Base-by-base conservation (phyloP, 2,329 filamentous ascomycete species). In the Ophiostoma fasciatum region DNA sequence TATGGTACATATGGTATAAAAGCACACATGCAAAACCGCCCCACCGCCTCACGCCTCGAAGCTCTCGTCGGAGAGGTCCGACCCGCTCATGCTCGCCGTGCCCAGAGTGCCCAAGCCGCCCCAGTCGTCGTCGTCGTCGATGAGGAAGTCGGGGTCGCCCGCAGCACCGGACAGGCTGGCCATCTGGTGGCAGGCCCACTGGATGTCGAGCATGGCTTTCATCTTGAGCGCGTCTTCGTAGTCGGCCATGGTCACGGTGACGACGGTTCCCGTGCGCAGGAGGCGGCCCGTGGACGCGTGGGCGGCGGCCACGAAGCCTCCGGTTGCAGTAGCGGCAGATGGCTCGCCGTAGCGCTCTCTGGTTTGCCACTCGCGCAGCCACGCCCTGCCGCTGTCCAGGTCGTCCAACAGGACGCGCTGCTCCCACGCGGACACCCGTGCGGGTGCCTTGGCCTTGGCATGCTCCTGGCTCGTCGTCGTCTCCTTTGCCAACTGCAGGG, bases 151-250 rank as follows among this genome's bases (percentile, higher is more conserved):
- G 7, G 13, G 13, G 4, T 11, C 7, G 11, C 27, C 19, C 2
- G 27, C 33, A 8, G 33, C 33, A 11, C 33, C 33, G 6, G 33
- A 35, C 19, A 35, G 21, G 14, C 19, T 25, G 10, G 33, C 33
- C 7, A 29, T 29, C 19, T 30, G 33, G 9, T 23, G 5, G 14
- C 26, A 29, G 4, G 27, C 26, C 33, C 33, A 35, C 13, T 35
- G 33, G 7, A 29, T 15, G 8, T 35, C 33, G 8, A 35, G 27
- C 19, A 35, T 35, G 5, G 19, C 19, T 18, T 27, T 35, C 33
- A 35, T 35, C 10, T 29, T 29, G 4, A 4, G 5, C 9, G 20
- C 33, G 13, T 35, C 33, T 9, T 35, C 33, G 18, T n/a, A n/a
- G n/a, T n/a, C 17, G 18, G 28, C 15, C 21, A 37, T 31, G 12